Percentiles rank a stretch among this genome's conserved stretches.
These are phyloP conservation scores for Coemansia sp. DNA, from an alignment of 192 early-diverging fungal species.

Conservation along the genomic window DNA sequence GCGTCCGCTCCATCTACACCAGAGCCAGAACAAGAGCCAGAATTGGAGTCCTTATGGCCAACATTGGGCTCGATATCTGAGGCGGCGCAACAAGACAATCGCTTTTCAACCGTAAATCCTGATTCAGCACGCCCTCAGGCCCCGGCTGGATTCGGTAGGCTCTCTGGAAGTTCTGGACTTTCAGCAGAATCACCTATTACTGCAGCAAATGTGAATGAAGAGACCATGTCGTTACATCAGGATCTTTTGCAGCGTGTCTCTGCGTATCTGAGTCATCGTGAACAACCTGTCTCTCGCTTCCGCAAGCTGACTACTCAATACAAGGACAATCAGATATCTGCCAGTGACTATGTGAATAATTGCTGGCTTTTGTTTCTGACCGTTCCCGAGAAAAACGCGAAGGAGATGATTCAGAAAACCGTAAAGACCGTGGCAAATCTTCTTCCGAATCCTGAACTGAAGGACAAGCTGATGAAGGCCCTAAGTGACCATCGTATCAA, in stretches of 20 bases:
- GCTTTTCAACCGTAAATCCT: background rate
- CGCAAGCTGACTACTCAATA: slow-evolving; percentile 42
- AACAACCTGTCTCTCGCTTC: slow-evolving; percentile 49
- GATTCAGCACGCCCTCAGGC: slow-evolving; percentile 11
- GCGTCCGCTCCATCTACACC: slow-evolving; percentile 9
- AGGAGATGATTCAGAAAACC: slow-evolving; percentile 53
- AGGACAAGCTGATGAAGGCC: slow-evolving; percentile 26
- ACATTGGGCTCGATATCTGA: slow-evolving; percentile 23
- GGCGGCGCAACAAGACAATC: background rate
- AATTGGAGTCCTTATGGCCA: slow-evolving; percentile 35
- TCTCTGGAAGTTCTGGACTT: slow-evolving; percentile 2
- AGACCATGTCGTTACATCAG: slow-evolving; percentile 32
- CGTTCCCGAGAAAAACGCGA: slow-evolving; percentile 46
- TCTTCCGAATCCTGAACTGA: slow-evolving; percentile 24
- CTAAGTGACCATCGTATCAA: slow-evolving; percentile 32
- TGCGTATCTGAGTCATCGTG: slow-evolving; percentile 49
- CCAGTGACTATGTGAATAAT: slow-evolving; percentile 44
- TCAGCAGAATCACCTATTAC: background rate
- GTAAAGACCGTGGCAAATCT: slow-evolving; percentile 30
- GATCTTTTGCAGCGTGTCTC: slow-evolving; percentile 50
- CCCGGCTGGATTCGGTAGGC: slow-evolving; percentile 27
- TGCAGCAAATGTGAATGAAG: slow-evolving; percentile 6
- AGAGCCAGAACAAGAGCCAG: slow-evolving; percentile 18
- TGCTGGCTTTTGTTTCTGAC: slow-evolving; percentile 53
- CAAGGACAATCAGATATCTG: slow-evolving; percentile 25